Conservation (phyloP, 192 early-diverging fungal species). For the Entomortierella parvispora region DNA sequence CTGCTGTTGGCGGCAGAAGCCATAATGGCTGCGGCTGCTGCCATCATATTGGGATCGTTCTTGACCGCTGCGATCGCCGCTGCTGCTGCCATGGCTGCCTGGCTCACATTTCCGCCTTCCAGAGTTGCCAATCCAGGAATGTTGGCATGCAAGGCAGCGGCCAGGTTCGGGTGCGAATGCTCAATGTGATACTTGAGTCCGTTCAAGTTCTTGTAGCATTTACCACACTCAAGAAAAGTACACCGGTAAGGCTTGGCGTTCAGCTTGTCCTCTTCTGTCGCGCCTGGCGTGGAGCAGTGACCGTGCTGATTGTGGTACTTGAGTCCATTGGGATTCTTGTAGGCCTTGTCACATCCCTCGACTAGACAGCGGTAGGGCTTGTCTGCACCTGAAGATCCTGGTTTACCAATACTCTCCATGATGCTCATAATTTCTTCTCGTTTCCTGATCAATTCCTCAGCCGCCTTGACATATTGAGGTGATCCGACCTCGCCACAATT, state of each 20-base stretch:
- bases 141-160: slow-evolving; percentile 50
- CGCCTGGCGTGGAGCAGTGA: slow-evolving; percentile 75
- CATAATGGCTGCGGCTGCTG: slow-evolving; percentile 40
- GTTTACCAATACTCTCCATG: slow-evolving; percentile 41
- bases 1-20: slow-evolving; percentile 29
- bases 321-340: slow-evolving; percentile 98
- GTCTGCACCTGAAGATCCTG: slow-evolving; percentile 55
- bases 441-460: slow-evolving; percentile 41
- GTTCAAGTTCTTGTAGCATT: slow-evolving; percentile 96
- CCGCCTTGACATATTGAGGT: slow-evolving; percentile 24
- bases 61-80: slow-evolving; percentile 63
- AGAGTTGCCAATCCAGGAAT: slow-evolving; percentile 33
- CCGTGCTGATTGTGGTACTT: slow-evolving; percentile 98
- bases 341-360: slow-evolving; percentile 89
- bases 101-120: slow-evolving; percentile 53
- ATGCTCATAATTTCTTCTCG: slow-evolving; percentile 47
- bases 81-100: slow-evolving; percentile 63
- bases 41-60: slow-evolving; percentile 47
- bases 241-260: slow-evolving; percentile 78
- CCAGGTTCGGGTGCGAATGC: slow-evolving; percentile 76
- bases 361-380: slow-evolving; percentile 89
- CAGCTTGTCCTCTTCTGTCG: slow-evolving; percentile 65
- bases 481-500: slow-evolving; percentile 40
- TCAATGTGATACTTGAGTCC: slow-evolving; percentile 96
- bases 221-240: slow-evolving; percentile 84